Percentiles rank a stretch among this genome's conserved stretches.
phyloP scores from a whole-genome alignment of 164 flowering plant genomes.

The Brasenia schreberi region DNA sequence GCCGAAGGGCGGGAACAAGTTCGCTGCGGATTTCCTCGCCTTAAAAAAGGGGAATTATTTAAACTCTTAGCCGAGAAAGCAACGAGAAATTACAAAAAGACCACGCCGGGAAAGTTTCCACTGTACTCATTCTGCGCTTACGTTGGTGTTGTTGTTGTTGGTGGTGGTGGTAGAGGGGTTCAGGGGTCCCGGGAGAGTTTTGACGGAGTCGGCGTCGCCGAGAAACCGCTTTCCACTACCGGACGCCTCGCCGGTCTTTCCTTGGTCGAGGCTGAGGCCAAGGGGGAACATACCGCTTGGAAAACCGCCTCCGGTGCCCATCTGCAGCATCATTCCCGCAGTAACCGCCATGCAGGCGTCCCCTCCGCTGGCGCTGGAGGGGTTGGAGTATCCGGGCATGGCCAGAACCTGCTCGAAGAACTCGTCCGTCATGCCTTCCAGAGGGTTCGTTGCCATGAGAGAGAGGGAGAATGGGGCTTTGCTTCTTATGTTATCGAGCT shows the following conservation, averaged over 20 bases:
- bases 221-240: conserved; percentile 59
- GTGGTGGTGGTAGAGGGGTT: not conserved
- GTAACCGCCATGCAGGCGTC: conserved; percentile 15
- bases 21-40: conserved; percentile 18
- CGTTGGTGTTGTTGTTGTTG: too few species aligned
- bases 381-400: conserved; percentile 31
- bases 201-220: conserved; percentile 36
- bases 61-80: not conserved
- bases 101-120: not conserved
- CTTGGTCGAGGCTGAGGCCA: conserved; percentile 78
- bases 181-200: conserved; percentile 1
- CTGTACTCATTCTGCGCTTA: not conserved
- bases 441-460: conserved; percentile 32
- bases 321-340: conserved; percentile 49
- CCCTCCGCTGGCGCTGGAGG: conserved; percentile 22
- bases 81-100: not conserved
- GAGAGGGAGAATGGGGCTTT: too few species aligned
- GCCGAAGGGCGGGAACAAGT: conserved; percentile 50
- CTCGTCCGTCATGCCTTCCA: conserved; percentile 57
- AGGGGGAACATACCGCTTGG: conserved; percentile 43
- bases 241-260: conserved; percentile 44
- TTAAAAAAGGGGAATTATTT: not conserved
- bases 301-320: conserved; percentile 36
- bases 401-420: conserved; percentile 77
- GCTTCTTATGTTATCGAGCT: too few species aligned